Conservation (phyloP, 257 asterid species). For the Solanum clarkiae region DNA sequence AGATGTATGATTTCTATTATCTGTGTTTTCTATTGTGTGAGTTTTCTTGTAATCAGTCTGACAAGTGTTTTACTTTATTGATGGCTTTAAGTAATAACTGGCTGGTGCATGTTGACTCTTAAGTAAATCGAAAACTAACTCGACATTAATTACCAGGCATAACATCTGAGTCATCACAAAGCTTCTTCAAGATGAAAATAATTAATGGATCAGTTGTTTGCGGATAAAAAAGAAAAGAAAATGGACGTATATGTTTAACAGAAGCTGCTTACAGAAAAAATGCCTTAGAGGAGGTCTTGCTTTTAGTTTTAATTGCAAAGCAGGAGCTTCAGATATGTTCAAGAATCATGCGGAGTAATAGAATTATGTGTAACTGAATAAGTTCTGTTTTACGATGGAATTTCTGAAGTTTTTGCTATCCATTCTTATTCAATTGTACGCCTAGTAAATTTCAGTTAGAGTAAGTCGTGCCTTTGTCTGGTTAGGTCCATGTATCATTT, state of each 20-base stretch:
- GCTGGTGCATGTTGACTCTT: not conserved
- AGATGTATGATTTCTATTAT: not conserved
- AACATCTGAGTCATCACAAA: not conserved
- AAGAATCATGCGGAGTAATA: not conserved
- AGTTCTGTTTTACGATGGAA: not conserved
- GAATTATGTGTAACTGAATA: not conserved
- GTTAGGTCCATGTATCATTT: not conserved
- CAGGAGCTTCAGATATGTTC: not conserved
- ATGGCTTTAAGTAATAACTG: not conserved
- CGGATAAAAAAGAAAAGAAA: not conserved
- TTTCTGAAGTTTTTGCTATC: not conserved
- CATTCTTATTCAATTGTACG: not conserved
- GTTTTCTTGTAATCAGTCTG: not conserved
- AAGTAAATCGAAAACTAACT: not conserved
- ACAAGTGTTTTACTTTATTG: not conserved
- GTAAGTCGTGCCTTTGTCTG: not conserved
- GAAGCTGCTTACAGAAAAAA: not conserved
- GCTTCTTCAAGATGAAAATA: not conserved
- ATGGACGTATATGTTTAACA: not conserved
- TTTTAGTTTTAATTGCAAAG: not conserved
- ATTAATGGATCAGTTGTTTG: not conserved
- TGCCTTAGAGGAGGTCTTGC: not conserved
- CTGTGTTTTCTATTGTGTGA: not conserved
- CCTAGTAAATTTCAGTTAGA: not conserved
- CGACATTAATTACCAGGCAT: not conserved